These are phyloP conservation scores for Pseudopyricularia javanii DNA, from an alignment of 2,329 filamentous ascomycete species.

Conservation along the genomic window DNA sequence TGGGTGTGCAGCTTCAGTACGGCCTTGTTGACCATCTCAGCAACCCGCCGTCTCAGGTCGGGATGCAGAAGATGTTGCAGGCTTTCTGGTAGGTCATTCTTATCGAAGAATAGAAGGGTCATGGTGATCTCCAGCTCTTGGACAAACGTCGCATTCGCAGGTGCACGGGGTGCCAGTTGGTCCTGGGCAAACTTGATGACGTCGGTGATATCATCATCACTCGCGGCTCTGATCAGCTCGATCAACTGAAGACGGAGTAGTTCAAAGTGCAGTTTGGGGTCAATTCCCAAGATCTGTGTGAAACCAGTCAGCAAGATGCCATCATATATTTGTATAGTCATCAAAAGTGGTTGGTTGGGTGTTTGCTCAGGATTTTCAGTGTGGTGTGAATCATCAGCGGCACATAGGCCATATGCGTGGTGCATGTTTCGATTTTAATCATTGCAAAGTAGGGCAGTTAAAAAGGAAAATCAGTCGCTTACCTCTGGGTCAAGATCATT, in stretches of 20 bases:
- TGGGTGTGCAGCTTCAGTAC: slow-evolving; percentile 64
- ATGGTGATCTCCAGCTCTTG: slow-evolving; percentile 86
- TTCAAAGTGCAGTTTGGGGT: slow-evolving; percentile 77
- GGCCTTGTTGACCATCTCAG: slow-evolving; percentile 77
- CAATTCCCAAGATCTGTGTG: slow-evolving; percentile 71
- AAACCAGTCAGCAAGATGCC: slow-evolving; percentile 12
- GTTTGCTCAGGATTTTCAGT: slow-evolving; percentile 52
- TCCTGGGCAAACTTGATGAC: slow-evolving; percentile 80
- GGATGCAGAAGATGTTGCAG: slow-evolving; percentile 69
- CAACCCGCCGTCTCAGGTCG: slow-evolving; percentile 69
- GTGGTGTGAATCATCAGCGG: slow-evolving; percentile 81
- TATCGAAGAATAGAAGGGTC: slow-evolving; percentile 77
- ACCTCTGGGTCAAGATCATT: slow-evolving; percentile 90
- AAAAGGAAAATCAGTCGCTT: slow-evolving; percentile 24
- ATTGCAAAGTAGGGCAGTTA: slow-evolving; percentile 39
- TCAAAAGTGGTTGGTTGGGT: neutral
- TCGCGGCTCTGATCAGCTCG: slow-evolving; percentile 76
- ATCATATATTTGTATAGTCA: neutral
- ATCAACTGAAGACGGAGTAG: slow-evolving; percentile 84
- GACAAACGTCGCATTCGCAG: slow-evolving; percentile 69
- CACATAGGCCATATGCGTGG: slow-evolving; percentile 91
- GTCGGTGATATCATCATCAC: slow-evolving; percentile 60
- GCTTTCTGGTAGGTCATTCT: slow-evolving; percentile 65
- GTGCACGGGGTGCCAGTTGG: slow-evolving; percentile 76
- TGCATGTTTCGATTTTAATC: slow-evolving; percentile 99